Evolutionary conservation across 768 basidiomycete species (phyloP).

Genomic region (Pholiota microspora): DNA sequence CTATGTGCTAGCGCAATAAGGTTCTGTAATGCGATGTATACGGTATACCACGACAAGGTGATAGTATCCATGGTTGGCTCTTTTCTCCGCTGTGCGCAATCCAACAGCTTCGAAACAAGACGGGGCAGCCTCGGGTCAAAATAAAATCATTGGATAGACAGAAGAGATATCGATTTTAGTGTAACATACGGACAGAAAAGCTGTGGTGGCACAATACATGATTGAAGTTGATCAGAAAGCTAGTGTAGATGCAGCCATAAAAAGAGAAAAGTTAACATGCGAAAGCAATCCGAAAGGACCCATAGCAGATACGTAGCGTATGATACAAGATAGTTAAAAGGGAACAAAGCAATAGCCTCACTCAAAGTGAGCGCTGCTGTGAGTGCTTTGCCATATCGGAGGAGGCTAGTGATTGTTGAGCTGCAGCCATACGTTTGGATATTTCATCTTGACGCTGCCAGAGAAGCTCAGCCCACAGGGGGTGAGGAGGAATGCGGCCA

Average conservation of each 20-base stretch:
- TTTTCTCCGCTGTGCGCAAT: no score
- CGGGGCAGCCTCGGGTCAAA: no score
- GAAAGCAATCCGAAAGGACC: constrained; percentile 18
- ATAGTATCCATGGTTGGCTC: no score
- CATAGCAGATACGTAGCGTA: constrained; percentile 18
- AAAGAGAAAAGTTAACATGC: constrained; percentile 15
- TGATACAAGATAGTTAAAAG: constrained; percentile 17
- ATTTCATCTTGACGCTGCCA: constrained; percentile 77
- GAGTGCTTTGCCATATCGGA: constrained; percentile 11
- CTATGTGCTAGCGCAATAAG: no score
- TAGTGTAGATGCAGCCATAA: constrained; percentile 11
- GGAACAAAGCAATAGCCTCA: neutral
- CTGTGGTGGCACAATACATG: constrained; percentile 13
- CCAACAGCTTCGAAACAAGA: no score
- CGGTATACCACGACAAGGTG: no score
- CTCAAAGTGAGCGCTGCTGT: constrained; percentile 10
- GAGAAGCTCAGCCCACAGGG: constrained; percentile 88
- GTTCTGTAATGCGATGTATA: no score
- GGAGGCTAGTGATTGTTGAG: constrained; percentile 21
- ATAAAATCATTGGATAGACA: neutral
- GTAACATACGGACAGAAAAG: neutral
- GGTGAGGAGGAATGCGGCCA: constrained; percentile 88
- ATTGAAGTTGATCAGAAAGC: constrained; percentile 1
- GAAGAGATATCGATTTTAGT: neutral
- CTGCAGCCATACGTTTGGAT: constrained; percentile 29